Percentiles rank a stretch among this genome's conserved stretches.
Conservation (phyloP, 75 land plant genomes). For the Pinus taeda region DNA sequence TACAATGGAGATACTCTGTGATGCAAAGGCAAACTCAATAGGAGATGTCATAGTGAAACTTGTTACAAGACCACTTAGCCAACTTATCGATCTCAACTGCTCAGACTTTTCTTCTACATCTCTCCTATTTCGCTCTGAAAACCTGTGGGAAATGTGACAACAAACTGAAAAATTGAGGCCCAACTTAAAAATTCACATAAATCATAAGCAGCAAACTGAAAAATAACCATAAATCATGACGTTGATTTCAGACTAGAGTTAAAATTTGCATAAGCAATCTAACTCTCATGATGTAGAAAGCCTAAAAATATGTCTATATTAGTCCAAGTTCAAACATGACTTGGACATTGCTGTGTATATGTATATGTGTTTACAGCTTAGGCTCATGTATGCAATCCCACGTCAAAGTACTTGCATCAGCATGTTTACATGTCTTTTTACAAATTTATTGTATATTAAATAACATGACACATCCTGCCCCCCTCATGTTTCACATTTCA, state of each 20-base stretch:
- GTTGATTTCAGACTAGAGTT: not conserved
- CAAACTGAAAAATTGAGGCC: not conserved
- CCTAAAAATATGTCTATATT: no score
- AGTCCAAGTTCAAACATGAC: no score
- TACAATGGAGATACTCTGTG: slow-evolving; percentile 10
- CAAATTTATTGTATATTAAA: no score
- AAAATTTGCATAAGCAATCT: not conserved
- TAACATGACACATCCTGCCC: no score
- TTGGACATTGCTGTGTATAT: no score
- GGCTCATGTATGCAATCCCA: no score
- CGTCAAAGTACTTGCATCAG: no score
- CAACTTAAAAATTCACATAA: not conserved
- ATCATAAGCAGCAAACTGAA: not conserved
- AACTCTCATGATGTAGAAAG: not conserved
- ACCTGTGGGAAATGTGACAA: slow-evolving; percentile 10
- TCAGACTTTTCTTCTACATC: slow-evolving; percentile 43
- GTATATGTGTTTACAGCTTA: no score
- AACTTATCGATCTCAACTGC: slow-evolving; percentile 31
- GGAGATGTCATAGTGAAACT: slow-evolving; percentile 41
- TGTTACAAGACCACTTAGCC: slow-evolving; percentile 34
- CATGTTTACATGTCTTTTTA: no score
- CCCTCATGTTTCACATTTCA: no score
- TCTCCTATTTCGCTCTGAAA: slow-evolving; percentile 36
- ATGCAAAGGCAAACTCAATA: slow-evolving; percentile 17
- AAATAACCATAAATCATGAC: not conserved